Evolutionary conservation across 2,329 filamentous ascomycete genomes (phyloP), one percentile per base, ranked within the genome.

Genomic region (Aspergillus sp.): DNA sequence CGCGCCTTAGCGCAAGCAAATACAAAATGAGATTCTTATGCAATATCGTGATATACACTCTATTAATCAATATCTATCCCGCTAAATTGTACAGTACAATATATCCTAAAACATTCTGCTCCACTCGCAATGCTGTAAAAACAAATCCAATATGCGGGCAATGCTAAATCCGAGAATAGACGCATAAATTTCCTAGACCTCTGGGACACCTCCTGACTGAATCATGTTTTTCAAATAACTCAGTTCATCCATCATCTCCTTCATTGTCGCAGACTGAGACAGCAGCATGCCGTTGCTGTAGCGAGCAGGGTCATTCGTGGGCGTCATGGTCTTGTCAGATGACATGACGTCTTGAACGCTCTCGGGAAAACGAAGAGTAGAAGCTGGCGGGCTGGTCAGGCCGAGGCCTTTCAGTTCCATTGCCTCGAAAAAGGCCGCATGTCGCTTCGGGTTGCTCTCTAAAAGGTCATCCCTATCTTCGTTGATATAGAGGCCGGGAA

Each of bases 171-270:
- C 15, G n/a, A 38, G 25, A 19, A 23, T 22, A 43, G 23, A 38
- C 15, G 38, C 7, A 57, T 47, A 28, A 23, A 49, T 30, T 28
- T 51, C n/a, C 47, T n/a, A 51, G 7, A 67, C 25, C 22, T 65
- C 70, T 43, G 70, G 63, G 66, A 30, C 54, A 28, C 46, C 38
- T 66, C 71, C 74, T 61, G 71, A 71, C 58, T 76, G 73, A 38
- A 84, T 84, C 61, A 82, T 75, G 57, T 77, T 76, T 25, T 81
- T 80, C 46, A 85, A 71, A 68, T 85, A 84, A 58, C 81, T 81
- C 70, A 84, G 72, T 63, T 85, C 82, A 64, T 81, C 79, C 68
- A 84, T 76, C 61, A 84, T 71, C 64, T 82, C 78, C 64, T 80
- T 77, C 74, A 84, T 80, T 63, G 49, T 61, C 17, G 38, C 52